phyloP scores from a whole-genome alignment of 176 grass and related monocot species.

The Aegilops umbellulata region DNA sequence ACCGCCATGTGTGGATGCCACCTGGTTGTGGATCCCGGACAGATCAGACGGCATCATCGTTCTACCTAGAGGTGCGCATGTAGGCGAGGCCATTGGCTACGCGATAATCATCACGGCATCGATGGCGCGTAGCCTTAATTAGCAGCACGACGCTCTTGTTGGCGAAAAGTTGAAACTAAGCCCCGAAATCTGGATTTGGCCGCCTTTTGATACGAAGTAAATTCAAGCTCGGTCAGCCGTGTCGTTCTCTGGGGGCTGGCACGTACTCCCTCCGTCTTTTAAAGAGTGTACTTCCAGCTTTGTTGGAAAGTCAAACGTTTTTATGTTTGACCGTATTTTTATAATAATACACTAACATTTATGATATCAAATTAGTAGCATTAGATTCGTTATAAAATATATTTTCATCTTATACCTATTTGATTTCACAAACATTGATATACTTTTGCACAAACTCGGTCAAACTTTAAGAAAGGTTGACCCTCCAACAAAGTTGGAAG shows the following conservation, averaged over 20 bases:
- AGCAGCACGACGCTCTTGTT: background rate
- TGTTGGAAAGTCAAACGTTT: too few species aligned
- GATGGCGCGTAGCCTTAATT: background rate
- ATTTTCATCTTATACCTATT: too few species aligned
- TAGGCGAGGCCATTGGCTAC: background rate
- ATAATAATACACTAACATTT: too few species aligned
- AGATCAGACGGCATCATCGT: slow-evolving; percentile 21
- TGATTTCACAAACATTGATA: too few species aligned
- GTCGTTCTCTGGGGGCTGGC: background rate
- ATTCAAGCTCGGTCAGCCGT: background rate
- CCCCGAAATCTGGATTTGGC: background rate
- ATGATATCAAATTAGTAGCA: too few species aligned
- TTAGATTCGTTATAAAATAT: too few species aligned
- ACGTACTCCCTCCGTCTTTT: too few species aligned
- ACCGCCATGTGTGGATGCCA: slow-evolving; percentile 25
- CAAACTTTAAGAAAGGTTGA: too few species aligned
- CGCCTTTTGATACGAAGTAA: background rate
- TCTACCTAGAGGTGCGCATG: background rate
- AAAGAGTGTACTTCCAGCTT: too few species aligned
- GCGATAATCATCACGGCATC: background rate
- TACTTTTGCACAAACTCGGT: too few species aligned
- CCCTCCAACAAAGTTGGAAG: too few species aligned
- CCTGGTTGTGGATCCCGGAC: background rate
- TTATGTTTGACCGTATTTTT: too few species aligned
- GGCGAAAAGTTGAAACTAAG: background rate